A percentile compares a stretch with the other conserved stretches of the same genome.
Conservation (phyloP, 805 yeast genomes). For the Saccharomyces kudriavzevii region DNA sequence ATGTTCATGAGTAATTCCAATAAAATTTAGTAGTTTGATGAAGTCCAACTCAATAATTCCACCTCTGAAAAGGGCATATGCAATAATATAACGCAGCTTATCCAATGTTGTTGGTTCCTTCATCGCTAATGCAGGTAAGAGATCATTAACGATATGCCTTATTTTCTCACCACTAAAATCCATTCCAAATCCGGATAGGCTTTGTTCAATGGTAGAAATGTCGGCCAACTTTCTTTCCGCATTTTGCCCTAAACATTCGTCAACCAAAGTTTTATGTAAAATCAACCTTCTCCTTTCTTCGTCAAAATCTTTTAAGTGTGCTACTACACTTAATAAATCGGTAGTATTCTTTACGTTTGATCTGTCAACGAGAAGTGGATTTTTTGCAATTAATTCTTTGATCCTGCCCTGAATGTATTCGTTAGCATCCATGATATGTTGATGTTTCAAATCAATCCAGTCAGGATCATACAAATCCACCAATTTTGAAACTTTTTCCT, state of each 20-base stretch:
- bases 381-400: slow-evolving; percentile 57
- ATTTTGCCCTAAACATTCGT: slow-evolving; percentile 55
- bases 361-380: slow-evolving; percentile 68
- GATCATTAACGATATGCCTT: slow-evolving; percentile 50
- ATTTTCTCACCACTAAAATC: slow-evolving; percentile 59
- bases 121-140: slow-evolving; percentile 47
- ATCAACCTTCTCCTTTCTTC: slow-evolving; percentile 55
- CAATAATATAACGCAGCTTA: slow-evolving; percentile 63
- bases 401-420: slow-evolving; percentile 52
- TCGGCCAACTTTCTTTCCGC: slow-evolving; percentile 54
- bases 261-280: slow-evolving; percentile 53
- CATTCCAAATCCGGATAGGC: slow-evolving; percentile 63
- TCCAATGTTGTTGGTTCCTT: slow-evolving; percentile 49
- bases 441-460: slow-evolving; percentile 64
- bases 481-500: slow-evolving; percentile 40
- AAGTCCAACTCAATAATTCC: slow-evolving; percentile 73
- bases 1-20: slow-evolving; percentile 33
- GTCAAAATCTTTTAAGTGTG: slow-evolving; percentile 59
- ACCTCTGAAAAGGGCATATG: slow-evolving; percentile 74
- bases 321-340: slow-evolving; percentile 69
- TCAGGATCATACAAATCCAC: slow-evolving; percentile 52
- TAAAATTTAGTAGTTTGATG: slow-evolving; percentile 55
- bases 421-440: slow-evolving; percentile 67
- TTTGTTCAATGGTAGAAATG: slow-evolving; percentile 80
- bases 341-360: slow-evolving; percentile 54